Evolutionary conservation across 805 yeast genomes (phyloP).

Genomic region (Saccharomyces cerevisiae): DNA sequence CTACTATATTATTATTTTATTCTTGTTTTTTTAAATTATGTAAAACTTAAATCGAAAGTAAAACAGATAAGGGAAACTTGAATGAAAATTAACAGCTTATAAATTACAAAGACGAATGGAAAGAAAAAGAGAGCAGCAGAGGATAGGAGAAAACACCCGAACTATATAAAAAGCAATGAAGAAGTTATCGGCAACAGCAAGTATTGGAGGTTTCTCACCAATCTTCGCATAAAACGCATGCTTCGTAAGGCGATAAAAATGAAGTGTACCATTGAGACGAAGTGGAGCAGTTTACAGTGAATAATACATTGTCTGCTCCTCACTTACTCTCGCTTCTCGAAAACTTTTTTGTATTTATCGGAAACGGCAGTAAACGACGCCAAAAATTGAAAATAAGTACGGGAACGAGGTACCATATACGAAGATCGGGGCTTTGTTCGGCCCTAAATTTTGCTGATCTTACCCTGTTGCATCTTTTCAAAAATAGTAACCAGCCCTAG

Average conservation of each 20-base stretch:
- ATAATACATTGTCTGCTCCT: background rate
- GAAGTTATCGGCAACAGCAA: background rate
- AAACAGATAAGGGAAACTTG: background rate
- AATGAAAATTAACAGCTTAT: background rate
- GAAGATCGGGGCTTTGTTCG: background rate
- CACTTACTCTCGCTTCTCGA: background rate
- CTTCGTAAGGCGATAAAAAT: background rate
- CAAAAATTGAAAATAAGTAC: background rate
- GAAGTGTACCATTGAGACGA: constrained; percentile 1
- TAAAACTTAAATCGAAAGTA: constrained; percentile 1
- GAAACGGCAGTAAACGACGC: background rate
- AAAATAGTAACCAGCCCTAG: background rate
- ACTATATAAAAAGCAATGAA: background rate
- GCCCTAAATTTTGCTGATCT: background rate
- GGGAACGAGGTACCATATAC: background rate
- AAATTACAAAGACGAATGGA: background rate
- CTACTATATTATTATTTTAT: background rate
- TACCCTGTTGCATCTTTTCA: background rate
- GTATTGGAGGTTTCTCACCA: background rate
- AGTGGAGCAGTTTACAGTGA: background rate
- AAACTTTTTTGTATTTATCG: background rate
- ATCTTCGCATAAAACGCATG: background rate
- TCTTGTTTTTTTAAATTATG: background rate
- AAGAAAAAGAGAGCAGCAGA: background rate
- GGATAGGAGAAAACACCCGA: background rate